These are phyloP conservation scores for Saccharomyces paradoxus DNA, from an alignment of 805 yeast genomes.

Conservation along the genomic window DNA sequence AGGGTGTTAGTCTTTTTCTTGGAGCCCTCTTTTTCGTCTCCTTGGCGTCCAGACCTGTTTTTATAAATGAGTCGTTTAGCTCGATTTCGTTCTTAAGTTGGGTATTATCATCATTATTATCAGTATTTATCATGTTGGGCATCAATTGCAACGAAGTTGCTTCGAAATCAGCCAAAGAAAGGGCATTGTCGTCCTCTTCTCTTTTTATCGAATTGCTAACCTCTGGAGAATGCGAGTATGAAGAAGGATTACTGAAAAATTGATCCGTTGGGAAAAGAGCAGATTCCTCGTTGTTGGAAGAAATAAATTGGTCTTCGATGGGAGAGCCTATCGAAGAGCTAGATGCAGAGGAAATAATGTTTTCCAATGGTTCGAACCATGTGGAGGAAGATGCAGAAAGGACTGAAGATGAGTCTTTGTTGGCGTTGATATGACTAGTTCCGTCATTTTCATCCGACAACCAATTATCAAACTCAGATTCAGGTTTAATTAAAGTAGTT, in stretches of 20 bases:
- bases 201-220: not conserved
- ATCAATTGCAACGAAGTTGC: not conserved
- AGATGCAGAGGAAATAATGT: constrained; percentile 19
- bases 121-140: not conserved
- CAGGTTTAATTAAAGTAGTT: not conserved
- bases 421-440: constrained; percentile 3
- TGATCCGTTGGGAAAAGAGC: not conserved
- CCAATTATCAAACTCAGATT: constrained; percentile 11
- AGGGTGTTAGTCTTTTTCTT: constrained; percentile 46
- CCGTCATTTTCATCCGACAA: constrained; percentile 12
- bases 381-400: constrained; percentile 5
- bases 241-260: constrained; percentile 8
- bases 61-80: not conserved
- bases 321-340: constrained; percentile 20
- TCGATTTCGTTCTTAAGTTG: not conserved
- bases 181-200: not conserved
- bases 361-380: constrained; percentile 26
- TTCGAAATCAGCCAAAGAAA: not conserved
- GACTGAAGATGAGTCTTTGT: constrained; percentile 6
- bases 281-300: not conserved
- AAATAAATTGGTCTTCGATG: constrained; percentile 3
- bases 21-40: constrained; percentile 29
- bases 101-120: not conserved
- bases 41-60: not conserved
- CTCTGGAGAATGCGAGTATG: constrained; percentile 7